Percentiles rank a stretch among this genome's conserved stretches.
phyloP scores from a whole-genome alignment of 768 basidiomycete species.

The Filobasidium wieringae region DNA sequence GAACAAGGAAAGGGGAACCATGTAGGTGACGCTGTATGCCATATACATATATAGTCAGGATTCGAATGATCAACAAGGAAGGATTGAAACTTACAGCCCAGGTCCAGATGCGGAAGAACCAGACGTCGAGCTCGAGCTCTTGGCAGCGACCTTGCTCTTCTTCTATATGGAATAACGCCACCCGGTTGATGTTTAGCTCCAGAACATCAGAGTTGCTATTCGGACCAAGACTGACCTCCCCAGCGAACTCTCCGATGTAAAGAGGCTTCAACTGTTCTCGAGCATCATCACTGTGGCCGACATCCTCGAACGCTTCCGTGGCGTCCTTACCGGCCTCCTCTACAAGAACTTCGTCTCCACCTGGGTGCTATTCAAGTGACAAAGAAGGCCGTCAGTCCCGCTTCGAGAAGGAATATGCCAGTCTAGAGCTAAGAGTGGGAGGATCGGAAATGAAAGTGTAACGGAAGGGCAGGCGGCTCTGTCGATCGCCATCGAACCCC shows the following conservation, averaged over 20 bases:
- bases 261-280: constrained; percentile 67
- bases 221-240: constrained; percentile 40
- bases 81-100: neutral
- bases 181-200: neutral
- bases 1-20: constrained; percentile 64
- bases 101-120: constrained; percentile 2
- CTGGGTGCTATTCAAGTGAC: constrained; percentile 58
- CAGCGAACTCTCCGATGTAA: constrained; percentile 70
- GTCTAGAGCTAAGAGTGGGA: neutral
- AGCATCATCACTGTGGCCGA: constrained; percentile 97
- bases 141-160: constrained; percentile 8
- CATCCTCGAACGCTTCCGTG: constrained; percentile 97
- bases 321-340: constrained; percentile 89
- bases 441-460: neutral
- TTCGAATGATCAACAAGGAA: neutral
- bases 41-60: neutral
- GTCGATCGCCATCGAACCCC: too few species aligned
- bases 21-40: constrained; percentile 58
- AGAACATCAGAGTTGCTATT: neutral
- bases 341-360: constrained; percentile 94
- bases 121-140: neutral
- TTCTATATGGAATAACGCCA: constrained; percentile 1
- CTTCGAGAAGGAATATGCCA: constrained; percentile 1
- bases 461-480: neutral
- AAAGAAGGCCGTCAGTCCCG: neutral